Conservation (phyloP, 1,284 basidiomycete genomes). For the Phellopilus nigrolimitatus region DNA sequence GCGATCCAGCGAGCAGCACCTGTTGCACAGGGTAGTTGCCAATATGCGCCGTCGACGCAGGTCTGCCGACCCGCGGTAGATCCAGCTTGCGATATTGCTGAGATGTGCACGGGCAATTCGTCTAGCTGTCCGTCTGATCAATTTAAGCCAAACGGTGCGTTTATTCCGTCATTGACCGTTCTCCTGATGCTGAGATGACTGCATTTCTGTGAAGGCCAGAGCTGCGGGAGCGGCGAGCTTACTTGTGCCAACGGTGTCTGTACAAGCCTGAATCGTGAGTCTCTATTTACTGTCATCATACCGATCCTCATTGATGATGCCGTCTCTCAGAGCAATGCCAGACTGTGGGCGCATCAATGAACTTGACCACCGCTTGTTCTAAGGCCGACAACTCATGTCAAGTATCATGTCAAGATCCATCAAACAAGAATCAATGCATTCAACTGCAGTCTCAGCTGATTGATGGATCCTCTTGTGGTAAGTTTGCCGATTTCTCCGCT, state of each 20-base stretch:
- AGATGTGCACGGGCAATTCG: conserved; percentile 75
- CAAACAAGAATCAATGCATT: conserved; percentile 59
- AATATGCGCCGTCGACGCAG: conserved; percentile 59
- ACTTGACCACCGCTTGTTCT: conserved; percentile 63
- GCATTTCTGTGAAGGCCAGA: conserved; percentile 39
- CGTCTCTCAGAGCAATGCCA: conserved; percentile 68
- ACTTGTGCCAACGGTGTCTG: conserved; percentile 81
- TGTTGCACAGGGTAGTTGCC: conserved; percentile 77
- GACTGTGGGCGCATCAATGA: conserved; percentile 64
- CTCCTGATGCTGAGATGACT: neutral
- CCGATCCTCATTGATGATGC: conserved; percentile 11
- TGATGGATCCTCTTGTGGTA: conserved; percentile 84
- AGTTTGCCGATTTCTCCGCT: conserved; percentile 24
- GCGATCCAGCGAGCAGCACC: conserved; percentile 72
- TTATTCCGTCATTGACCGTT: neutral
- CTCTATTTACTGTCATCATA: conserved; percentile 10
- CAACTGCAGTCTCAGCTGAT: conserved; percentile 71
- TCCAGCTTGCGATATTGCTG: conserved; percentile 67
- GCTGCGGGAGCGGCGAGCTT: conserved; percentile 61
- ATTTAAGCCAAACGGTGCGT: conserved; percentile 60
- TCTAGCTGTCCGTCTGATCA: conserved; percentile 71
- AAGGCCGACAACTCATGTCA: conserved; percentile 65
- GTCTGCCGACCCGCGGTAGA: conserved; percentile 75
- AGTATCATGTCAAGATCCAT: conserved; percentile 78
- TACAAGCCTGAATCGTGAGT: conserved; percentile 69